Conservation (phyloP, 805 yeast genomes). For the Candida xyloterini region DNA sequence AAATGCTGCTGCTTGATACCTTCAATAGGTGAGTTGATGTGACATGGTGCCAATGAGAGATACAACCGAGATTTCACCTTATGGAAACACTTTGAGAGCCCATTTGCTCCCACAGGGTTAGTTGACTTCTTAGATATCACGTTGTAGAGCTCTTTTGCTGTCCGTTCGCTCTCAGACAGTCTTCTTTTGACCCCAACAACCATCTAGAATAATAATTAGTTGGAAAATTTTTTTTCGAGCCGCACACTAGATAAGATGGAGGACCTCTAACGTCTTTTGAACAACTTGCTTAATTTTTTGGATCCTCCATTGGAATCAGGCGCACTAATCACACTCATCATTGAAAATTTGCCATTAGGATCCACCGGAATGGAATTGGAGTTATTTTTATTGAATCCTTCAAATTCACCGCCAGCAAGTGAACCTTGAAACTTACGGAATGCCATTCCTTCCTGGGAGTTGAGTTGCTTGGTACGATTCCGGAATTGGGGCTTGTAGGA, state of each 20-base stretch:
- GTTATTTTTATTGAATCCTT: slow-evolving; percentile 23
- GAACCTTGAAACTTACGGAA: slow-evolving; percentile 28
- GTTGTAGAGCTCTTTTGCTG: slow-evolving; percentile 10
- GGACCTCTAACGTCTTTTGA: slow-evolving; percentile 25
- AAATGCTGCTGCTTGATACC: slow-evolving; percentile 88
- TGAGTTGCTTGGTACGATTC: slow-evolving; percentile 29
- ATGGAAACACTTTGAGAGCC: slow-evolving; percentile 68
- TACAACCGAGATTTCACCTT: slow-evolving; percentile 60
- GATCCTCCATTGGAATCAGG: slow-evolving; percentile 8
- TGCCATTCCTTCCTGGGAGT: slow-evolving; percentile 37
- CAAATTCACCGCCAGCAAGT: slow-evolving; percentile 17
- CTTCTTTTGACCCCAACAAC: slow-evolving; percentile 10
- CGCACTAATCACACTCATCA: slow-evolving; percentile 31
- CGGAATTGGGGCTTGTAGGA: slow-evolving; percentile 32
- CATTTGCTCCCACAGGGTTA: slow-evolving; percentile 31
- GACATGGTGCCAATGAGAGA: slow-evolving; percentile 85
- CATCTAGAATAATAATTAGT: slow-evolving; percentile 2
- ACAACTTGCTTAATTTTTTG: slow-evolving; percentile 27
- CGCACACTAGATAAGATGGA: slow-evolving; percentile 10
- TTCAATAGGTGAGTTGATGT: slow-evolving; percentile 60
- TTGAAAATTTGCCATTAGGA: slow-evolving; percentile 28
- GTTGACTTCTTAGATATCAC: slow-evolving; percentile 12
- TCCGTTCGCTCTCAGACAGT: slow-evolving; percentile 8
- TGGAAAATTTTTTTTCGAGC: slow-evolving; percentile 11
- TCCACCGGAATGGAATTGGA: slow-evolving; percentile 20